Conservation (phyloP, 495 filamentous ascomycete species). For the Hypoxylon intermedium region DNA sequence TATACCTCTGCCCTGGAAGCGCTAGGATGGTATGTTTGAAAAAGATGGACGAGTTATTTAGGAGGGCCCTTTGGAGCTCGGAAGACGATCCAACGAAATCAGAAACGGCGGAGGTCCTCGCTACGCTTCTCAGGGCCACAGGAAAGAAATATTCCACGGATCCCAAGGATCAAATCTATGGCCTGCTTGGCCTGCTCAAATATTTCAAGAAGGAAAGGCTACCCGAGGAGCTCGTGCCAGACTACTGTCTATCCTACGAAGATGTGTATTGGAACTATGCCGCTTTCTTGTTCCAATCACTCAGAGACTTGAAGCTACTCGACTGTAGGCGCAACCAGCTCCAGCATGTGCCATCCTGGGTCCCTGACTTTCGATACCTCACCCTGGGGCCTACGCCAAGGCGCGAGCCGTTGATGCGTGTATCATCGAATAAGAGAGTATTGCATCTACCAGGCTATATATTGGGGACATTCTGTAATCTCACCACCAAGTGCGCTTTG, state of each 20-base stretch:
- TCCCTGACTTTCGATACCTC: conserved; percentile 24
- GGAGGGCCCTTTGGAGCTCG: not conserved
- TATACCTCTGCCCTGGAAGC: not conserved
- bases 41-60: not conserved
- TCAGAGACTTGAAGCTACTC: conserved; percentile 9
- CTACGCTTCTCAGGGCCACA: not conserved
- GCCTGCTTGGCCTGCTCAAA: conserved; percentile 15
- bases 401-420: not conserved
- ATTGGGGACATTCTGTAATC: conserved; percentile 9
- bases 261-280: conserved; percentile 24
- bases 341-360: conserved; percentile 25
- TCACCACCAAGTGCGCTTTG: not conserved
- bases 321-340: conserved; percentile 1
- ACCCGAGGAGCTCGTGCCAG: conserved; percentile 14
- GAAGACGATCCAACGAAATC: not conserved
- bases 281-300: conserved; percentile 13
- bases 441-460: conserved; percentile 13
- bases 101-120: not conserved
- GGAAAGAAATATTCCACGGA: not conserved
- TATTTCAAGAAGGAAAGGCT: conserved; percentile 4
- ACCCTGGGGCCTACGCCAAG: not conserved
- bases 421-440: conserved; percentile 16
- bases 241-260: conserved; percentile 11
- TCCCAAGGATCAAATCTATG: conserved; percentile 27
- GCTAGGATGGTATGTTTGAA: not conserved